Percentiles rank a stretch among this genome's conserved stretches.
Evolutionary conservation across 805 yeast species (phyloP).

Genomic region (Phaffomyces opuntiae): DNA sequence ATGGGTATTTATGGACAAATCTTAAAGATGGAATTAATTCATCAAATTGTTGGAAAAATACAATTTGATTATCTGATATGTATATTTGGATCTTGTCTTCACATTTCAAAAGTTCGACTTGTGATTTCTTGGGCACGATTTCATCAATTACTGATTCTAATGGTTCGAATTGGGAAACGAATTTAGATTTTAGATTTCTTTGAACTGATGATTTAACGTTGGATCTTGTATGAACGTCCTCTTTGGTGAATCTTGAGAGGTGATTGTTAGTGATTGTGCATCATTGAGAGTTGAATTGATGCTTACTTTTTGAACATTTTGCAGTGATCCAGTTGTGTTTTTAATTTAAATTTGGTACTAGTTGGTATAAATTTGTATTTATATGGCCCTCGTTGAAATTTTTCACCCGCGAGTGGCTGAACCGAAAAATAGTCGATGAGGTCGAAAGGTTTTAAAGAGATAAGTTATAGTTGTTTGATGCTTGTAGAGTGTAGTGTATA

Average conservation of each 20-base stretch:
- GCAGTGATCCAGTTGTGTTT: too few species aligned
- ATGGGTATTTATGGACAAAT: slow-evolving; percentile 76
- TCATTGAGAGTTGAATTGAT: background rate
- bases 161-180: slow-evolving; percentile 67
- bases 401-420: background rate
- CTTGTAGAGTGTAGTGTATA: too few species aligned
- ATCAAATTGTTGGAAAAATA: slow-evolving; percentile 76
- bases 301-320: slow-evolving; percentile 42
- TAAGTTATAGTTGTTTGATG: too few species aligned
- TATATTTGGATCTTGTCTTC: slow-evolving; percentile 83
- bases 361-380: too few species aligned
- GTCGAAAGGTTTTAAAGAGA: too few species aligned
- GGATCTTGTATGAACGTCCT: slow-evolving; percentile 84
- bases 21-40: slow-evolving; percentile 69
- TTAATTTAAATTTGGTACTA: background rate
- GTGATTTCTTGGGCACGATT: slow-evolving; percentile 83
- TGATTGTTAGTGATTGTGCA: background rate
- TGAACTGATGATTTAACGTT: slow-evolving; percentile 94
- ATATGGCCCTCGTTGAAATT: too few species aligned
- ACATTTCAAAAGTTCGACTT: slow-evolving; percentile 73
- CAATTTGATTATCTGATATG: slow-evolving; percentile 63
- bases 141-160: slow-evolving; percentile 74
- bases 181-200: slow-evolving; percentile 71
- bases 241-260: slow-evolving; percentile 54
- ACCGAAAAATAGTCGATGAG: too few species aligned